These are phyloP conservation scores for Suhomyces choctaworum DNA, from an alignment of 1,139 yeast genomes.

Conservation along the genomic window DNA sequence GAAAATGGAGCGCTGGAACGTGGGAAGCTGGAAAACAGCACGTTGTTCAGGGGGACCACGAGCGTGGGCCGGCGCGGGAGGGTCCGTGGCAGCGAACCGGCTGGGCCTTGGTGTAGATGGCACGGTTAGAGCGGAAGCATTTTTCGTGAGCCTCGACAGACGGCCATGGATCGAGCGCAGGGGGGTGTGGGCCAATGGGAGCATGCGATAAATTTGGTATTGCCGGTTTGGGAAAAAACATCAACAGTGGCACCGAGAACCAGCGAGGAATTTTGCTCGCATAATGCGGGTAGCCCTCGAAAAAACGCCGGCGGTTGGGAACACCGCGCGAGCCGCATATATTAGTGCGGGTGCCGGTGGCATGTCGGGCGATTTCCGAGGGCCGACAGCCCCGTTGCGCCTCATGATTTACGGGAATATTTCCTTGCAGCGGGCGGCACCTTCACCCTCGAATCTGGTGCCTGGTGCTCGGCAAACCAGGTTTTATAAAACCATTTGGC, in stretches of 20 bases:
- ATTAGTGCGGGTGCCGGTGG: too few relatives aligned
- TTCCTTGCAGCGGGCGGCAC: neutral
- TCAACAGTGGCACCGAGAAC: neutral
- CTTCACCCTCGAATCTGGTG: slow-evolving; percentile 6
- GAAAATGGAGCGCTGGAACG: too few relatives aligned
- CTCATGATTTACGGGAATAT: too few relatives aligned
- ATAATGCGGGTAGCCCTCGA: neutral
- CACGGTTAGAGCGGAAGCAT: too few relatives aligned
- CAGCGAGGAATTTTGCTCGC: neutral
- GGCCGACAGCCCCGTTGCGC: too few relatives aligned
- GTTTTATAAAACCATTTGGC: slow-evolving; percentile 12
- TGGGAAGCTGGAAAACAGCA: too few relatives aligned
- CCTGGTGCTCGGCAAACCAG: slow-evolving; percentile 3
- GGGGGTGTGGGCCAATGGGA: neutral
- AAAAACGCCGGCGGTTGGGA: slow-evolving; percentile 3
- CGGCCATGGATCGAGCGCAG: neutral
- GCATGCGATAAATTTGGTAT: neutral
- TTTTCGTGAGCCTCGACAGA: too few relatives aligned
- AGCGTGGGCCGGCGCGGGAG: neutral
- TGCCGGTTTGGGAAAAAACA: slow-evolving; percentile 2
- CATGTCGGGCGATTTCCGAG: too few relatives aligned
- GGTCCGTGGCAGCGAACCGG: too few relatives aligned
- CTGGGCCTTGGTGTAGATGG: too few relatives aligned
- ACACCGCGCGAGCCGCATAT: slow-evolving; percentile 2
- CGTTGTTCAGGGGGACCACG: neutral